Base-by-base conservation (phyloP, 345 rosid genomes). In the Dipteronia sinensis region DNA sequence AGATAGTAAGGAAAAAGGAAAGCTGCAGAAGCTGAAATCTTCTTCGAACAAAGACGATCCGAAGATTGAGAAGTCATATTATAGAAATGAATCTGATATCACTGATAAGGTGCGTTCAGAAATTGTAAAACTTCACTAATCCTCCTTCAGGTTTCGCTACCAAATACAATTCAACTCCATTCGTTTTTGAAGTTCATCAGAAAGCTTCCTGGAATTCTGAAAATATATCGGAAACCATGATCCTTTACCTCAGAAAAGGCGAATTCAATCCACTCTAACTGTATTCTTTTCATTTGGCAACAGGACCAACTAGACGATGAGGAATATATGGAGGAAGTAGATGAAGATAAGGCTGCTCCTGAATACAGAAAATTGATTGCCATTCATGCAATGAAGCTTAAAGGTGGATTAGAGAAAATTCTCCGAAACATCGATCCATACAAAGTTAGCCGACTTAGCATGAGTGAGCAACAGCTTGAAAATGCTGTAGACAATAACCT, bases 391-490 rank as follows among this genome's bases (percentile, higher is more conserved):
- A 92, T 87, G 46, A 92, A 89, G 79, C 89, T 85, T 8, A 90
- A 87, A 85, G 93, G 91, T 29, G 89, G 88, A 55, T 2, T 87
- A 38, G 83, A 69, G 69, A 85, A 81, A 7, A 59, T 59, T 69
- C 84, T 83, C 71, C 71, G 83, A 58, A 75, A 81, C 25, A 86
- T 83, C 65, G 89, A 89, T 70, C 87, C 85, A 16, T 77, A 78
- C 56, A 81, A 81, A 75, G 89, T 82, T 58, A 89, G 86, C 76
- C 86, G 97, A 66, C 82, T 91, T 67, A 91, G 97, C 82, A 79
- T 92, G 82, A 91, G 92, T 25, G 95, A 92, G 83, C 91, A 83
- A 53, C 87, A 87, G 87, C 90, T 90, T 34, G 91, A 90, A 79
- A 86, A 82, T 79, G 87, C 88, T 42, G 40, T 82, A 4, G 83